These are phyloP conservation scores for Mycena sp. DNA, from an alignment of 1,284 basidiomycete species.

Conservation along the genomic window DNA sequence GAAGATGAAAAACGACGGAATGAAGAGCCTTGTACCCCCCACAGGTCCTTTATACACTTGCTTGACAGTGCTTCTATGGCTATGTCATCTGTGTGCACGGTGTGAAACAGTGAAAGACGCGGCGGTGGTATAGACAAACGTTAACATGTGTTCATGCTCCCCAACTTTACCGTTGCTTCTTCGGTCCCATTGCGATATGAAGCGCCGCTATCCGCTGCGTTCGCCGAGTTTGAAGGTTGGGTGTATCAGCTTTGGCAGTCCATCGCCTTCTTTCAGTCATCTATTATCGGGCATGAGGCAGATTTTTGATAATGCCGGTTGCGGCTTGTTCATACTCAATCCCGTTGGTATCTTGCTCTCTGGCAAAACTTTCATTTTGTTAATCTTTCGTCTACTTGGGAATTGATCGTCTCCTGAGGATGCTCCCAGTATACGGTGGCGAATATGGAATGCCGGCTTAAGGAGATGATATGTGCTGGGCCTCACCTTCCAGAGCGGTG, in stretches of 20 bases:
- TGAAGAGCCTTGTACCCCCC: slow-evolving; percentile 8
- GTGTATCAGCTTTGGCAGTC: slow-evolving; percentile 23
- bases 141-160: slow-evolving; percentile 24
- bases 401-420: slow-evolving; percentile 10
- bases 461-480: neutral
- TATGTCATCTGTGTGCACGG: slow-evolving; percentile 8
- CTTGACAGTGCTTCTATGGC: slow-evolving; percentile 9
- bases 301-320: slow-evolving; percentile 14
- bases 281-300: slow-evolving; percentile 21
- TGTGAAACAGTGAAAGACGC: slow-evolving; percentile 9
- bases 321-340: neutral
- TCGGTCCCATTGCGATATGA: slow-evolving; percentile 20
- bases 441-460: neutral
- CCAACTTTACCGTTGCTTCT: slow-evolving; percentile 22
- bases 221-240: slow-evolving; percentile 27
- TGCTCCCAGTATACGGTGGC: slow-evolving; percentile 2
- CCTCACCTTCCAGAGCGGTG: neutral
- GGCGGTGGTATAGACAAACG: slow-evolving; percentile 6
- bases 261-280: slow-evolving; percentile 19
- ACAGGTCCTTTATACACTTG: slow-evolving; percentile 18
- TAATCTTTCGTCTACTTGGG: slow-evolving; percentile 11
- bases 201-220: slow-evolving; percentile 27
- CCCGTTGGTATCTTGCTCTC: slow-evolving; percentile 2
- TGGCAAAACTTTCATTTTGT: neutral
- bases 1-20: slow-evolving; percentile 12